Conservation (phyloP, 2,329 filamentous ascomycete genomes). For the Thielaviopsis ethacetica region DNA sequence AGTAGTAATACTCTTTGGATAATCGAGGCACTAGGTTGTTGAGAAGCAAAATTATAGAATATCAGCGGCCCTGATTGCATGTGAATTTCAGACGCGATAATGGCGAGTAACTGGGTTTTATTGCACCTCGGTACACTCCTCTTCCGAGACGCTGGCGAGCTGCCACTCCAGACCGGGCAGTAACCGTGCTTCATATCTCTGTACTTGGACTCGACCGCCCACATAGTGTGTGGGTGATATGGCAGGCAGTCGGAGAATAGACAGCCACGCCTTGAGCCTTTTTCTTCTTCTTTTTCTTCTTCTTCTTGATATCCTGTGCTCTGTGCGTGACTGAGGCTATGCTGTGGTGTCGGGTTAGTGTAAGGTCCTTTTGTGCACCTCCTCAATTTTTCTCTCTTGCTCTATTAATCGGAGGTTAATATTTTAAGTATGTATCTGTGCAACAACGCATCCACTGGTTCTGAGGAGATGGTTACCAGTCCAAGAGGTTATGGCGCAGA, state of each 20-base stretch:
- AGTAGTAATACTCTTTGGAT: too few species aligned
- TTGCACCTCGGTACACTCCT: background rate
- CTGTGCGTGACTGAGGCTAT: background rate
- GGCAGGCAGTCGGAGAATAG: background rate
- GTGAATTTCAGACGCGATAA: too few species aligned
- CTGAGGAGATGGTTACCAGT: background rate
- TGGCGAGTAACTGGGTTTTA: background rate
- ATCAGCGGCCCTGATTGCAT: too few species aligned
- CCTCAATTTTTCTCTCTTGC: background rate
- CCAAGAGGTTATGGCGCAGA: too few species aligned
- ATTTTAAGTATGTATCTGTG: background rate
- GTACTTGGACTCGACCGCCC: background rate
- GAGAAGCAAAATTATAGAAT: too few species aligned
- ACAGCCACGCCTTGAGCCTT: background rate
- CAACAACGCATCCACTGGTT: background rate
- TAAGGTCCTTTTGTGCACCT: background rate
- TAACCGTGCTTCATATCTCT: background rate
- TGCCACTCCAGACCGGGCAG: background rate
- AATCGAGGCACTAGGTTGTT: too few species aligned
- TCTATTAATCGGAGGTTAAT: background rate
- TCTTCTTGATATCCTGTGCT: background rate
- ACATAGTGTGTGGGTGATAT: background rate
- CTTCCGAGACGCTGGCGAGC: background rate
- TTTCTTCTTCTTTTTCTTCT: too few species aligned
- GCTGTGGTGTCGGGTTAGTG: background rate